Evolutionary conservation across 148 eudicot species (phyloP).

Genomic region (Rhododendron simsii): DNA sequence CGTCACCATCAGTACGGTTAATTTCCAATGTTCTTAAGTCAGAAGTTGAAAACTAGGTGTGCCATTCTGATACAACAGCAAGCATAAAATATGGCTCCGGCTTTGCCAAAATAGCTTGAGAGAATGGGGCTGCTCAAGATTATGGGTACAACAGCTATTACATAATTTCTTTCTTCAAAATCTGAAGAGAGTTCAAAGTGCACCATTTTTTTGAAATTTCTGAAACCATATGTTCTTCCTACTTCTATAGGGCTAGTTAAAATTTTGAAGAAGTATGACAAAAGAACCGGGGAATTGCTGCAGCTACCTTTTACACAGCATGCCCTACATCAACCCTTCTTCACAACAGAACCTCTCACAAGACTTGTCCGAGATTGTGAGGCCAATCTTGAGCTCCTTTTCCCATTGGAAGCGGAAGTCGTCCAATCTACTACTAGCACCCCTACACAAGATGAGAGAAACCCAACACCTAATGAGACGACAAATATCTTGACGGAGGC

Average conservation of each 20-base stretch:
- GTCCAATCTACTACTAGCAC: constrained; percentile 43
- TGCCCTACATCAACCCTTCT: constrained; percentile 79
- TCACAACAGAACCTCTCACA: constrained; percentile 81
- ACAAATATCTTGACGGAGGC: constrained; percentile 29
- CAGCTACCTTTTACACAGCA: constrained; percentile 78
- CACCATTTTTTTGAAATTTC: neutral
- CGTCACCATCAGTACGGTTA: neutral
- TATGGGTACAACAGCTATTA: neutral
- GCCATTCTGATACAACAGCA: neutral
- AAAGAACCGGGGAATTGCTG: constrained; percentile 80
- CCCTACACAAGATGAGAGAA: constrained; percentile 14
- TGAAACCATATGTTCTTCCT: constrained; percentile 8
- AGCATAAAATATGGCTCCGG: neutral
- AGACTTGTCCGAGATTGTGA: constrained; percentile 79
- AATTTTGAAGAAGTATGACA: constrained; percentile 87
- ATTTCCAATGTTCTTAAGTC: neutral
- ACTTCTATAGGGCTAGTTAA: constrained; percentile 62
- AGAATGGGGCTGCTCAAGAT: neutral
- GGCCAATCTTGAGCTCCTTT: constrained; percentile 79
- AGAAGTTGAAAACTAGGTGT: neutral
- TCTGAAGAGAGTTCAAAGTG: neutral
- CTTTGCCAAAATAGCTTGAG: neutral
- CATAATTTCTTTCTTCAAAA: neutral
- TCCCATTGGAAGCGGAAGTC: constrained; percentile 87
- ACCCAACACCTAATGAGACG: constrained; percentile 21